Conservation (phyloP, 2,329 filamentous ascomycete genomes). For the Zymoseptoria ardabiliae region DNA sequence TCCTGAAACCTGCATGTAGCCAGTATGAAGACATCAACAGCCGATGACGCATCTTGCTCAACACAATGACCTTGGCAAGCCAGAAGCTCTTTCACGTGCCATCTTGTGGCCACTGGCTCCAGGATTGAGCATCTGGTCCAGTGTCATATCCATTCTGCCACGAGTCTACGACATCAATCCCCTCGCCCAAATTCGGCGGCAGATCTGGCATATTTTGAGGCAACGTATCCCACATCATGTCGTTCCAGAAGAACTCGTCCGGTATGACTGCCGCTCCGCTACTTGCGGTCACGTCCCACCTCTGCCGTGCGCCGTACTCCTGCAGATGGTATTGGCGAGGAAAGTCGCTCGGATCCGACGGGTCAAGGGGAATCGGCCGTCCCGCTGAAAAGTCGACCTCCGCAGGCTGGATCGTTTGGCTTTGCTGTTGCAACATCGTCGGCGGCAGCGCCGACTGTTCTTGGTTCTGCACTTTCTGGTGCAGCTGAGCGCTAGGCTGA, state of each 20-base stretch:
- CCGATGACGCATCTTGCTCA: too few relatives aligned
- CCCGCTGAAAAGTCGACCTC: background rate
- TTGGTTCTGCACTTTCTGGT: constrained; percentile 13
- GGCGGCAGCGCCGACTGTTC: constrained; percentile 7
- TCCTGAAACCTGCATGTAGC: background rate
- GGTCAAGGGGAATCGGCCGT: background rate
- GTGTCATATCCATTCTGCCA: constrained; percentile 2
- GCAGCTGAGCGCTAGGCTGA: constrained; percentile 20
- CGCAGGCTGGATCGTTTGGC: background rate
- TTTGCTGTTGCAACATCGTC: background rate
- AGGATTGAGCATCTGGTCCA: constrained; percentile 4
- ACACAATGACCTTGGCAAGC: background rate
- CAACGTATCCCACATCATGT: constrained; percentile 21
- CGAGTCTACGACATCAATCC: constrained; percentile 13
- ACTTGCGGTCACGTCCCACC: constrained; percentile 7
- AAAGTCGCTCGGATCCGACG: background rate
- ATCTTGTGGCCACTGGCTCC: constrained; percentile 8
- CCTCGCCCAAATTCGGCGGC: constrained; percentile 6
- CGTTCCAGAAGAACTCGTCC: constrained; percentile 16
- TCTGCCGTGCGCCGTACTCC: background rate
- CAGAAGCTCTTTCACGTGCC: background rate
- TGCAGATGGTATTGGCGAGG: background rate
- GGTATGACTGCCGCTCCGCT: constrained; percentile 8
- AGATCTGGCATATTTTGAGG: constrained; percentile 9
- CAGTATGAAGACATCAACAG: background rate